Evolutionary conservation across 331 rosid species (phyloP).

Genomic region (Pyrus hybrid): DNA sequence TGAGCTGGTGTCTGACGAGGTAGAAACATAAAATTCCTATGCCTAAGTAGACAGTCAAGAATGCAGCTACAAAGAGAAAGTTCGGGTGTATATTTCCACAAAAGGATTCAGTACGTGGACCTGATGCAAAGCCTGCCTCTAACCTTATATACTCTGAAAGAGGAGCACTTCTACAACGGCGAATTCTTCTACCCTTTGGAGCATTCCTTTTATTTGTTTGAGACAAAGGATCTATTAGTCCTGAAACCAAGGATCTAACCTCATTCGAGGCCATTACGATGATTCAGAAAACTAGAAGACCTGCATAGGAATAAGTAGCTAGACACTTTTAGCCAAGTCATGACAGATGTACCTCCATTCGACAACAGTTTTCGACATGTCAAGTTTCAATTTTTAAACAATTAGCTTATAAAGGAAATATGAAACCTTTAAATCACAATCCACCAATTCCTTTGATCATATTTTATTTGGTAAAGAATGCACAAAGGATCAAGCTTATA

Average conservation of each 20-base stretch:
- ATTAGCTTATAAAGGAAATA: not conserved
- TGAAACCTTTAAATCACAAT: too few species aligned
- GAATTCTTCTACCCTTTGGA: slow-evolving; percentile 33
- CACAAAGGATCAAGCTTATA: too few species aligned
- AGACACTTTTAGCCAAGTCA: not conserved
- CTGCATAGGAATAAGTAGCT: slow-evolving; percentile 19
- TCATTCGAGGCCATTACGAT: slow-evolving; percentile 40
- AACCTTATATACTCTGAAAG: slow-evolving; percentile 10
- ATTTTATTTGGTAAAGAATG: too few species aligned
- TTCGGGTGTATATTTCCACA: slow-evolving; percentile 25
- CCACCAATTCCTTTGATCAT: too few species aligned
- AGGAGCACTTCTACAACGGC: slow-evolving; percentile 62
- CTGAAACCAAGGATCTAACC: slow-evolving; percentile 38
- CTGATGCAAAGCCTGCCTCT: slow-evolving; percentile 1
- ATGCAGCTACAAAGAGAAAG: slow-evolving; percentile 15
- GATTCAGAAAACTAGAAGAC: slow-evolving; percentile 11
- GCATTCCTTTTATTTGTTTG: slow-evolving; percentile 14
- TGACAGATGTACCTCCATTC: not conserved
- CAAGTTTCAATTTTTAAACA: not conserved
- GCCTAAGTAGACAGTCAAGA: slow-evolving; percentile 32
- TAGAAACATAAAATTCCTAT: slow-evolving; percentile 32
- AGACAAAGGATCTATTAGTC: slow-evolving; percentile 6
- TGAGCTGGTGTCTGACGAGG: slow-evolving; percentile 27
- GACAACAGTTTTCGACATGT: slow-evolving; percentile 4
- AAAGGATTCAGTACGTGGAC: slow-evolving; percentile 15